These are phyloP conservation scores for Heterobasidion parviporum DNA, from an alignment of 1,284 basidiomycete genomes.

Conservation along the genomic window DNA sequence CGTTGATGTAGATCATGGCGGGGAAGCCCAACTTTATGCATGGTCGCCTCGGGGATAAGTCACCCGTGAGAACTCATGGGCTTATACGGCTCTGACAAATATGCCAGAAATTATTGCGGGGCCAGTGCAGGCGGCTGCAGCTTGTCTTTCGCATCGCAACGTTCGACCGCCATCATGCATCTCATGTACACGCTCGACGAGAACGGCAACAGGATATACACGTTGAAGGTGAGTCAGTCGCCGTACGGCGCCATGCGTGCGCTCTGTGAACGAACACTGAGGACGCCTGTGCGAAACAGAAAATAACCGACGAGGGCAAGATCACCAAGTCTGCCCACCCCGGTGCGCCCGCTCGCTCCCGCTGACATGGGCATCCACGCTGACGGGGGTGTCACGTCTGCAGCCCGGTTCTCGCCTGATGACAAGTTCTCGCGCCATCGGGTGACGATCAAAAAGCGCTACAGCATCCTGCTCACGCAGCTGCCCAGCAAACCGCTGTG, in stretches of 20 bases:
- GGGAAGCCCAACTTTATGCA: no score
- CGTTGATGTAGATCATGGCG: no score
- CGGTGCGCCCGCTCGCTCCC: constrained; percentile 40
- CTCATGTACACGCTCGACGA: constrained; percentile 88
- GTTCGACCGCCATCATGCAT: constrained; percentile 54
- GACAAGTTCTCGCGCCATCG: constrained; percentile 97
- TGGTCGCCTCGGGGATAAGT: no score
- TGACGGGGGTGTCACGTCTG: background rate
- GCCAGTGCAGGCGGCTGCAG: no score
- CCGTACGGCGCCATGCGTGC: no score
- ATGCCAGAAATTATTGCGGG: no score
- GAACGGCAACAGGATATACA: constrained; percentile 78
- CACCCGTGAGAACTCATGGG: no score
- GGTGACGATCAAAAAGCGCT: constrained; percentile 91
- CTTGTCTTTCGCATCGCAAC: no score
- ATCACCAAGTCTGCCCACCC: constrained; percentile 93
- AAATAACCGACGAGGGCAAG: constrained; percentile 72
- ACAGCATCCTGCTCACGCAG: constrained; percentile 80
- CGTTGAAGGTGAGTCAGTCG: constrained; percentile 60
- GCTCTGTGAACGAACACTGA: background rate
- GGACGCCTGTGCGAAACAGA: constrained; percentile 38
- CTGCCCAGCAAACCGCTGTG: constrained; percentile 84
- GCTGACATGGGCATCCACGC: background rate
- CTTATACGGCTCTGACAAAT: no score
- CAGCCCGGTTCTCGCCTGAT: constrained; percentile 93